A percentile compares a stretch with the other conserved stretches of the same genome.
Conservation (phyloP, 305 asterid species). For the Fraxinus ornus region DNA sequence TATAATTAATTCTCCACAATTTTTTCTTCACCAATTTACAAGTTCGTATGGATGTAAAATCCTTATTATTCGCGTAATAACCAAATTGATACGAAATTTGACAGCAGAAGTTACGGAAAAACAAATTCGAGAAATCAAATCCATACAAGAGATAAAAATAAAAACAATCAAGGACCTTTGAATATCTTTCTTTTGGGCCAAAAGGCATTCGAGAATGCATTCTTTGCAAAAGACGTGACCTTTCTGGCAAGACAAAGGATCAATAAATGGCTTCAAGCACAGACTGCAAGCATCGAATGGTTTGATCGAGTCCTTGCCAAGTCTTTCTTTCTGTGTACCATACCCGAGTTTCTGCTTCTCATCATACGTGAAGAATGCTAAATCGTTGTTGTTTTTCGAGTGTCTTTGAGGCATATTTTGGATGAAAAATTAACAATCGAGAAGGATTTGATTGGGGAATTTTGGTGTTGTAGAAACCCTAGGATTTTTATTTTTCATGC, state of each 20-base stretch:
- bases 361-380: constrained; percentile 77
- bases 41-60: not conserved
- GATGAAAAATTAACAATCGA: not conserved
- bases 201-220: constrained; percentile 51
- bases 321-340: constrained; percentile 89
- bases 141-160: not conserved
- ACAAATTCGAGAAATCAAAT: not conserved
- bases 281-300: constrained; percentile 86
- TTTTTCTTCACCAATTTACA: not conserved
- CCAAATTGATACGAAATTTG: not conserved
- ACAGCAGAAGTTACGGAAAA: not conserved
- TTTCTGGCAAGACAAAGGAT: constrained; percentile 72
- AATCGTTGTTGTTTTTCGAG: constrained; percentile 92
- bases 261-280: constrained; percentile 86
- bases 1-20: not conserved
- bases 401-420: constrained; percentile 85
- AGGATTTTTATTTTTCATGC: not conserved
- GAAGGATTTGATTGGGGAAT: not conserved
- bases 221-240: constrained; percentile 81
- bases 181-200: constrained; percentile 84
- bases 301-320: constrained; percentile 82
- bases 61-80: not conserved
- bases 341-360: constrained; percentile 95
- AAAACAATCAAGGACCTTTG: constrained; percentile 42
- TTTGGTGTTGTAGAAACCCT: not conserved